These are phyloP conservation scores for Aspergillus sp. DNA, from an alignment of 2,329 filamentous ascomycete genomes.

Conservation along the genomic window DNA sequence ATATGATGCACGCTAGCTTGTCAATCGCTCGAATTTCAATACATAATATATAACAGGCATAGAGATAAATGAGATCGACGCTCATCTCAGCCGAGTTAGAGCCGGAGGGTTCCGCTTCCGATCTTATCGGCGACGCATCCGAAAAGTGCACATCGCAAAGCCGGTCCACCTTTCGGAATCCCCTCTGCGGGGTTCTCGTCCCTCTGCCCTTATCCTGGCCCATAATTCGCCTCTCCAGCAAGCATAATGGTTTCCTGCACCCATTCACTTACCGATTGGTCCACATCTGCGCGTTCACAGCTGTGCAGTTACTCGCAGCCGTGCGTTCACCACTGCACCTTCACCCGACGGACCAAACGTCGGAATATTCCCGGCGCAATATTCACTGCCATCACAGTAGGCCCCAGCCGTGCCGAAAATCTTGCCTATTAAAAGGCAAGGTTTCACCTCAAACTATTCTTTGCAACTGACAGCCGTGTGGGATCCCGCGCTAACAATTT, in stretches of 20 bases:
- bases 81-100: background rate
- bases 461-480: background rate
- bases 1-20: background rate
- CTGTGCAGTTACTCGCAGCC: too few relatives aligned
- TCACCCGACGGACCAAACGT: slow-evolving; percentile 20
- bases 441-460: slow-evolving; percentile 13
- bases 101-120: slow-evolving; percentile 16
- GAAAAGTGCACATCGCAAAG: slow-evolving; percentile 10
- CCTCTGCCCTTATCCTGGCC: background rate
- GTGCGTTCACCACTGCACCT: slow-evolving; percentile 5
- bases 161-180: background rate
- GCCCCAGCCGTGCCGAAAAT: background rate
- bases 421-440: slow-evolving; percentile 9
- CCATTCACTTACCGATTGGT: slow-evolving; percentile 12
- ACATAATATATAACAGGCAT: background rate
- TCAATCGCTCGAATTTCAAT: background rate
- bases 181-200: background rate
- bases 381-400: slow-evolving; percentile 1
- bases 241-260: background rate
- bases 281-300: background rate
- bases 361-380: slow-evolving; percentile 19
- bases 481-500: too few relatives aligned
- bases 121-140: slow-evolving; percentile 23
- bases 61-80: background rate
- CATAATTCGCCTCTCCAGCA: slow-evolving; percentile 9